phyloP scores from a whole-genome alignment of 2,329 filamentous ascomycete species.

The Penicillium rolfsii region DNA sequence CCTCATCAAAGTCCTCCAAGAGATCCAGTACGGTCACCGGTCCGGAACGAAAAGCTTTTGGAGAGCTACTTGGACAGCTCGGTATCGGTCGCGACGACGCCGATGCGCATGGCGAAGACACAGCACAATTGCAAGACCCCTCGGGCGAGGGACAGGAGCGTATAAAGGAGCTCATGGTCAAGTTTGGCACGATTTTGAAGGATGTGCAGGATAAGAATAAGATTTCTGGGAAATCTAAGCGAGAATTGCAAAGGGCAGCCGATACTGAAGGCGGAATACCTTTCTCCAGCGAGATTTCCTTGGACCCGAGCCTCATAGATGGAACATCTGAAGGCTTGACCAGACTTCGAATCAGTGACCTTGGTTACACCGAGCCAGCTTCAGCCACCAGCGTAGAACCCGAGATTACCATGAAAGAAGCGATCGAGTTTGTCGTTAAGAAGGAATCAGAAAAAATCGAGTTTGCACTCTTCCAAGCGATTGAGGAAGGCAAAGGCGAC shows the following conservation, averaged over 20 bases:
- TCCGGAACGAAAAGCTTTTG: slow-evolving; percentile 28
- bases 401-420: slow-evolving; percentile 24
- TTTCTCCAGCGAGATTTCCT: not conserved
- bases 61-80: slow-evolving; percentile 26
- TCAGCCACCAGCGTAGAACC: slow-evolving; percentile 14
- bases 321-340: slow-evolving; percentile 1
- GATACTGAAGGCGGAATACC: not conserved
- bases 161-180: slow-evolving; percentile 27
- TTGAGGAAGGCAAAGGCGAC: slow-evolving; percentile 38
- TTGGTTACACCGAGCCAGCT: slow-evolving; percentile 21
- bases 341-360: slow-evolving; percentile 19
- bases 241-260: not conserved
- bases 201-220: slow-evolving; percentile 15
- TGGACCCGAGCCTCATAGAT: not conserved
- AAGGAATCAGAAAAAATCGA: slow-evolving; percentile 40
- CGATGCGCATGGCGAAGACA: not conserved
- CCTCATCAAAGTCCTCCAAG: slow-evolving; percentile 1
- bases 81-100: slow-evolving; percentile 3
- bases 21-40: slow-evolving; percentile 26
- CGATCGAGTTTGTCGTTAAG: slow-evolving; percentile 34
- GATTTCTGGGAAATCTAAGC: not conserved
- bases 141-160: slow-evolving; percentile 22
- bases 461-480: slow-evolving; percentile 32
- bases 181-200: slow-evolving; percentile 16
- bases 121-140: slow-evolving; percentile 11